Percentiles rank a stretch among this genome's conserved stretches.
These are phyloP conservation scores for Afroboletus lepidellus DNA, from an alignment of 1,284 basidiomycete genomes.

Conservation along the genomic window DNA sequence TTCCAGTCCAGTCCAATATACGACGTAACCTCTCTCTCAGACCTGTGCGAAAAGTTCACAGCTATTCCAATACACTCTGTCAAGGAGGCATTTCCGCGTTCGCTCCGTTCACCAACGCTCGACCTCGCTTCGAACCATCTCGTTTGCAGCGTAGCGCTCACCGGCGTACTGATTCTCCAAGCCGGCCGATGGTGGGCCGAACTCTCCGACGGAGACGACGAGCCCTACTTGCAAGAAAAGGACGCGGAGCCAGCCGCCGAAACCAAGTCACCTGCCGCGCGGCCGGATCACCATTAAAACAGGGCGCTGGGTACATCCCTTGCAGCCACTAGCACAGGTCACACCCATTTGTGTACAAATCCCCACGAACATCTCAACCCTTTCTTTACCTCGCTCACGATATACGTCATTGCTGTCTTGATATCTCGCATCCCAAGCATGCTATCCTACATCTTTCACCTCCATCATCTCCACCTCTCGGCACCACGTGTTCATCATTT, in stretches of 20 bases:
- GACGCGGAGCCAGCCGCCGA: conserved; percentile 15
- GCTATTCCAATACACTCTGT: conserved; percentile 47
- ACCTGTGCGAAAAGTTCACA: conserved; percentile 54
- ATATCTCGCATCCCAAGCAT: conserved; percentile 24
- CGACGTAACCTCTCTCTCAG: conserved; percentile 34
- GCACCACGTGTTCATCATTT: conserved; percentile 1
- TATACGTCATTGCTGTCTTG: conserved; percentile 29
- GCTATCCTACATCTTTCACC: conserved; percentile 18
- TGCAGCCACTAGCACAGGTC: neutral
- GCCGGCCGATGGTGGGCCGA: conserved; percentile 81
- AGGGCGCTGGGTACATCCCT: conserved; percentile 1
- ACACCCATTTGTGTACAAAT: conserved; percentile 6
- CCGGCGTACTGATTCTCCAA: conserved; percentile 75
- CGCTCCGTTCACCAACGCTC: conserved; percentile 58
- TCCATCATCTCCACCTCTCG: neutral
- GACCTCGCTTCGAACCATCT: conserved; percentile 79
- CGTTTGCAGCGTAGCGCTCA: conserved; percentile 78
- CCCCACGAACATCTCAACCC: conserved; percentile 8
- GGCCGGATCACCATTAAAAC: conserved; percentile 12
- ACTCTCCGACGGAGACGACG: conserved; percentile 52
- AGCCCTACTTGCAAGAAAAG: conserved; percentile 36
- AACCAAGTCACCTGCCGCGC: conserved; percentile 1
- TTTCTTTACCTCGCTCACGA: conserved; percentile 7
- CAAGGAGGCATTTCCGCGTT: conserved; percentile 51
- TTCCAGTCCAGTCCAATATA: conserved; percentile 4